Conservation (phyloP, 768 basidiomycete genomes). For the Strobilomyces echinocephalus region DNA sequence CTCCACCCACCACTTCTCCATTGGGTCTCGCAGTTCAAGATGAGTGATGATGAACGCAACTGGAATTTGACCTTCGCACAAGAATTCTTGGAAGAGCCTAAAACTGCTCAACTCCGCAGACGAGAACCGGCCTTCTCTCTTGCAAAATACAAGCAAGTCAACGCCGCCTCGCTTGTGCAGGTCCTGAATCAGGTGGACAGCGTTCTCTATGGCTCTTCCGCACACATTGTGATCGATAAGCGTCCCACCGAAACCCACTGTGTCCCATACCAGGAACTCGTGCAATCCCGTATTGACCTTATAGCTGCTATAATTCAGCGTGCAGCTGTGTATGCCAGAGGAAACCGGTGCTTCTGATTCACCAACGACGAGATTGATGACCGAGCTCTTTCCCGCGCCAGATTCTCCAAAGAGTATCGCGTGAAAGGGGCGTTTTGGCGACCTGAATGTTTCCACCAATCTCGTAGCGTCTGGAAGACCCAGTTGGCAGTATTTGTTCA, state of each 20-base stretch:
- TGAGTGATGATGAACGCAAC: slow-evolving; percentile 38
- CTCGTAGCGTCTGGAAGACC: slow-evolving; percentile 6
- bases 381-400: slow-evolving; percentile 38
- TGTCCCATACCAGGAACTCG: slow-evolving; percentile 31
- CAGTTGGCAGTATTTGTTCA: slow-evolving; percentile 13
- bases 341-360: slow-evolving; percentile 22
- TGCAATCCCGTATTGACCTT: slow-evolving; percentile 14
- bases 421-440: slow-evolving; percentile 19
- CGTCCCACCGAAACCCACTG: slow-evolving; percentile 27
- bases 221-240: slow-evolving; percentile 3
- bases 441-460: slow-evolving; percentile 12
- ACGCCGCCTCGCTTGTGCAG: slow-evolving; percentile 31
- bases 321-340: slow-evolving; percentile 28
- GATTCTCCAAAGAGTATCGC: slow-evolving; percentile 39
- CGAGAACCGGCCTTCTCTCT: slow-evolving; percentile 28
- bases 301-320: slow-evolving; percentile 28
- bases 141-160: slow-evolving; percentile 37
- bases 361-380: slow-evolving; percentile 38
- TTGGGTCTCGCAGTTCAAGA: slow-evolving; percentile 27
- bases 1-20: slow-evolving; percentile 33
- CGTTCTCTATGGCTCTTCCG: slow-evolving; percentile 21
- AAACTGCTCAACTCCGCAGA: slow-evolving; percentile 28
- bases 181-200: slow-evolving; percentile 27
- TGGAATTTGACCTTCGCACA: slow-evolving; percentile 36
- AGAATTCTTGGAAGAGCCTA: slow-evolving; percentile 33